Conservation (phyloP, 441 rosid species). For the Cnidoscolus chayamansa region DNA sequence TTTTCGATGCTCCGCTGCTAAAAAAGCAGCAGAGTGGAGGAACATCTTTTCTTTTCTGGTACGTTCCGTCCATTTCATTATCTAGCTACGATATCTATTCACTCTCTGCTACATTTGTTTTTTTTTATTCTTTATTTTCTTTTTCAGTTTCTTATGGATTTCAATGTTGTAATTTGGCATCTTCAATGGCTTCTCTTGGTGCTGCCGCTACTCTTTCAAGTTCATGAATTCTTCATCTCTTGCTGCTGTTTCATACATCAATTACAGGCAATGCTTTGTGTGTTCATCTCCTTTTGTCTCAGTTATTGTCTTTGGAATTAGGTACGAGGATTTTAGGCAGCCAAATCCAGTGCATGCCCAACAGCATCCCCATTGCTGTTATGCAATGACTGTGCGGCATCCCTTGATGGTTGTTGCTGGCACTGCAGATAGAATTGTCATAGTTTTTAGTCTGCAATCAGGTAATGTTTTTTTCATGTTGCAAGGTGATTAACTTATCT, state of each 20-base stretch:
- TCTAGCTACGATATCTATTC: too few species aligned
- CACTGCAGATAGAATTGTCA: conserved; percentile 86
- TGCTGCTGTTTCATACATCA: not conserved
- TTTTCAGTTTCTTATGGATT: too few species aligned
- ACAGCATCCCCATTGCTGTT: conserved; percentile 90
- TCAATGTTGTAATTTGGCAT: too few species aligned
- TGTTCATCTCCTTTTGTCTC: not conserved
- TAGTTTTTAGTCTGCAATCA: conserved; percentile 81
- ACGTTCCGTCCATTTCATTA: too few species aligned
- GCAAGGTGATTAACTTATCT: conserved; percentile 3
- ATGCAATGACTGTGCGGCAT: conserved; percentile 69
- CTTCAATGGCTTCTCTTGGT: too few species aligned
- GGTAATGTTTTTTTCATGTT: conserved; percentile 38
- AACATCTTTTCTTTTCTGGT: too few species aligned
- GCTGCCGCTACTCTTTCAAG: too few species aligned
- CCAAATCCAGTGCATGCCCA: conserved; percentile 81
- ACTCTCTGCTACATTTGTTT: too few species aligned
- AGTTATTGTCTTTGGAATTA: conserved; percentile 21
- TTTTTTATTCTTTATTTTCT: too few species aligned
- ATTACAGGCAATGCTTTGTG: not conserved
- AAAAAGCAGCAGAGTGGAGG: too few species aligned
- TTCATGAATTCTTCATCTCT: not conserved
- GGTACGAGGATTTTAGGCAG: conserved; percentile 96
- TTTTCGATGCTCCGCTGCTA: too few species aligned
- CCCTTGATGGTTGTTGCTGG: conserved; percentile 90